phyloP scores from a whole-genome alignment of 805 yeast species.

The Scheffersomyces spartinae region DNA sequence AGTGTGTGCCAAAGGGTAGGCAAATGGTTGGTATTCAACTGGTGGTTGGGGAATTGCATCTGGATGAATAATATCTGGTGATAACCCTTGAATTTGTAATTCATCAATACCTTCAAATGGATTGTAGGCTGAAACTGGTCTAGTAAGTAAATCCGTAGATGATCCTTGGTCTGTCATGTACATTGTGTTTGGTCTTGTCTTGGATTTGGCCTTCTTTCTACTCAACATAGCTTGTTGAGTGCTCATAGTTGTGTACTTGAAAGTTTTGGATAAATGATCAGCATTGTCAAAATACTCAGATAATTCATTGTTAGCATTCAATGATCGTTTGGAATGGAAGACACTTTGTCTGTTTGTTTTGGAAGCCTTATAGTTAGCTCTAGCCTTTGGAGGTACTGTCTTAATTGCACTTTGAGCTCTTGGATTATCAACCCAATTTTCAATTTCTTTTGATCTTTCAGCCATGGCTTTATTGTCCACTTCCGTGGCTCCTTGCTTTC shows the following conservation, averaged over 20 bases:
- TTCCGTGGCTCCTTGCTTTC: constrained; percentile 67
- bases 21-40: constrained; percentile 75
- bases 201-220: constrained; percentile 6
- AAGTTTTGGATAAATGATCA: constrained; percentile 22
- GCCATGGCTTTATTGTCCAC: constrained; percentile 50
- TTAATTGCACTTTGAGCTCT: constrained; percentile 38
- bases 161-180: constrained; percentile 19
- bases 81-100: constrained; percentile 34
- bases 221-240: constrained; percentile 40
- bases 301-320: constrained; percentile 28
- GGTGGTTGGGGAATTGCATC: constrained; percentile 90
- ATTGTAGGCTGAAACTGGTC: constrained; percentile 16
- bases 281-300: constrained; percentile 24
- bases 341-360: constrained; percentile 30
- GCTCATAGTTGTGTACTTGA: constrained; percentile 50
- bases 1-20: constrained; percentile 51
- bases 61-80: constrained; percentile 53
- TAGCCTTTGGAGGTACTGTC: constrained; percentile 37
- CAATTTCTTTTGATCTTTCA: constrained; percentile 56
- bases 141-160: constrained; percentile 21
- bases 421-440: constrained; percentile 74
- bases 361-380: constrained; percentile 35
- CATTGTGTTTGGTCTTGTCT: constrained; percentile 16
- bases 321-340: constrained; percentile 24
- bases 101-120: constrained; percentile 25